Evolutionary conservation across 441 rosid species (phyloP).

Genomic region (Arabidopsis hybrid): DNA sequence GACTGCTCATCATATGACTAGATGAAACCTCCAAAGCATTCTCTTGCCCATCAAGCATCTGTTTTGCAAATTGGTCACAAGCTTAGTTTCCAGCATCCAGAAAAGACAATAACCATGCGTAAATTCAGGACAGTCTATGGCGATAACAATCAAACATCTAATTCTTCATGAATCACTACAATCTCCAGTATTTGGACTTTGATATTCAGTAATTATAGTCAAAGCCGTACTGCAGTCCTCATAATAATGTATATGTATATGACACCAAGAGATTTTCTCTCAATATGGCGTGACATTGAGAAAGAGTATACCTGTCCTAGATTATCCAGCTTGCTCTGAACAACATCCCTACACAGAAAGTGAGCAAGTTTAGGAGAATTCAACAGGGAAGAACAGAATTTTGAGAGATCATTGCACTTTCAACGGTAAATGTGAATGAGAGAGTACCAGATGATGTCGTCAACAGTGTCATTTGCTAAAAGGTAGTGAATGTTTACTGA

Average conservation of each 20-base stretch:
- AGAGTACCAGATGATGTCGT: constrained; percentile 92
- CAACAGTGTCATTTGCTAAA: constrained; percentile 95
- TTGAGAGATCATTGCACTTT: constrained; percentile 12
- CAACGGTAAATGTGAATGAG: constrained; percentile 9
- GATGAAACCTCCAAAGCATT: constrained; percentile 74
- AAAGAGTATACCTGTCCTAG: constrained; percentile 84
- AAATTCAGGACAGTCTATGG: background rate
- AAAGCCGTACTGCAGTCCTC: background rate
- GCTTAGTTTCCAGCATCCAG: background rate
- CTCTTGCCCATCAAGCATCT: constrained; percentile 96
- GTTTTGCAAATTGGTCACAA: constrained; percentile 24
- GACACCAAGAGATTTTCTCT: constrained; percentile 23
- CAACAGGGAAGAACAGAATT: background rate
- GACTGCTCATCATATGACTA: constrained; percentile 58
- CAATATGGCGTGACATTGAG: background rate
- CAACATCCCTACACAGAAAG: constrained; percentile 79
- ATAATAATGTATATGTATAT: background rate
- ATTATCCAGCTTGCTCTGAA: constrained; percentile 88
- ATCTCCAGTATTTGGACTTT: background rate
- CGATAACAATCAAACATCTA: background rate
- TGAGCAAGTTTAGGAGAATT: constrained; percentile 1
- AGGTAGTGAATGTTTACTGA: constrained; percentile 91
- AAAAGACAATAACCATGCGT: background rate
- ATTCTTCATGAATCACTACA: background rate
- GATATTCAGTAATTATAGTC: constrained; percentile 1